Percentiles rank a stretch among this genome's conserved stretches.
phyloP scores from a whole-genome alignment of 2,329 filamentous ascomycete genomes.

The Verticillium klebahnii region DNA sequence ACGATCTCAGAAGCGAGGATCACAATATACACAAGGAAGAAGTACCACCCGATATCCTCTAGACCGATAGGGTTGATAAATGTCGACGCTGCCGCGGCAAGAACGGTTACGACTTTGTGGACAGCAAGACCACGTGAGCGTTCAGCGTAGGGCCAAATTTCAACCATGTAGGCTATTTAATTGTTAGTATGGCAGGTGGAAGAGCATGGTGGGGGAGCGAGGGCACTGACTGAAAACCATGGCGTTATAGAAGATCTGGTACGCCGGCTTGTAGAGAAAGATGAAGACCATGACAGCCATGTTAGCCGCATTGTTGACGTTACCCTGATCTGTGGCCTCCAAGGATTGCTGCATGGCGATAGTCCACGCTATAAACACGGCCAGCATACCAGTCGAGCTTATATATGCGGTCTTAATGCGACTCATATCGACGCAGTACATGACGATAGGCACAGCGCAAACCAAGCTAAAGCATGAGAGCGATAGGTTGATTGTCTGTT shows the following conservation, averaged over 20 bases:
- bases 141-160: no score
- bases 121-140: conserved; percentile 20
- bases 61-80: conserved; percentile 5
- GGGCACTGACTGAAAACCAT: conserved; percentile 45
- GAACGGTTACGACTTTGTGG: conserved; percentile 17
- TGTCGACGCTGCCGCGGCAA: conserved; percentile 1
- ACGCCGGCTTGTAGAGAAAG: conserved; percentile 47
- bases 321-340: conserved; percentile 18
- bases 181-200: neutral
- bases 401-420: no score
- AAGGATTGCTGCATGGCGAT: conserved; percentile 20
- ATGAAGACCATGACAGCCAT: conserved; percentile 46
- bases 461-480: conserved; percentile 41
- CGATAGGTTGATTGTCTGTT: conserved; percentile 40
- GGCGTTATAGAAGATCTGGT: conserved; percentile 57
- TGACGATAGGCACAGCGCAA: conserved; percentile 33
- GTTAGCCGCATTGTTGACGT: conserved; percentile 23
- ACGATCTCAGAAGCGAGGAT: conserved; percentile 16
- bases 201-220: conserved; percentile 18
- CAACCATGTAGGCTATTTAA: no score
- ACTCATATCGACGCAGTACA: conserved; percentile 28
- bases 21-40: conserved; percentile 1
- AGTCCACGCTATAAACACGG: no score
- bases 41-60: neutral
- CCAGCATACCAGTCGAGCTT: no score